Percentiles rank a stretch among this genome's conserved stretches.
These are phyloP conservation scores for Yamadazyma jaroonii DNA, from an alignment of 1,139 yeast species.

Conservation along the genomic window DNA sequence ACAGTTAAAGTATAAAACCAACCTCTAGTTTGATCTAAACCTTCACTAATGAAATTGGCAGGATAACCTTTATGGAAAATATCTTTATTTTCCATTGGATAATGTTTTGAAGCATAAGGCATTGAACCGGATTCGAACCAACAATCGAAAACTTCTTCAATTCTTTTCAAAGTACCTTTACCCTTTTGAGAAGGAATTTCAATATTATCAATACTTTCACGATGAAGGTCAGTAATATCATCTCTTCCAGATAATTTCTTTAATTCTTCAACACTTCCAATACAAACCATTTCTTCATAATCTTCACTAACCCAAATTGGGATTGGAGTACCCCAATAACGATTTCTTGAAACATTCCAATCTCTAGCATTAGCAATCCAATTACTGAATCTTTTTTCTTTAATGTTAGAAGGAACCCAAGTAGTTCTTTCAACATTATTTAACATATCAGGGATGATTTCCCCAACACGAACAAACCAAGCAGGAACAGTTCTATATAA, in stretches of 20 bases:
- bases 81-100: constrained; percentile 86
- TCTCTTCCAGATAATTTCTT: constrained; percentile 76
- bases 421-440: constrained; percentile 79
- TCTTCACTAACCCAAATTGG: constrained; percentile 98
- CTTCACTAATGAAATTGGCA: constrained; percentile 97
- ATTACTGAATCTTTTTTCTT: constrained; percentile 92
- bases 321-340: constrained; percentile 99
- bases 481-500: constrained; percentile 96
- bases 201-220: constrained; percentile 86
- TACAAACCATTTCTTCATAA: constrained; percentile 85
- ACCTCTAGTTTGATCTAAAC: constrained; percentile 99
- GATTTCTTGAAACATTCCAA: constrained; percentile 97
- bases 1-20: constrained; percentile 98
- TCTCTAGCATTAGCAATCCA: constrained; percentile 99
- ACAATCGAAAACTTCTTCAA: constrained; percentile 98
- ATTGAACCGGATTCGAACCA: constrained; percentile 99
- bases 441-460: constrained; percentile 85
- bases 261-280: constrained; percentile 87
- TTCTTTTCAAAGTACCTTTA: constrained; percentile 81
- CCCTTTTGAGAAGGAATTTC: constrained; percentile 94
- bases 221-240: constrained; percentile 85
- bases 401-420: constrained; percentile 92
- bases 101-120: constrained; percentile 98
- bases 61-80: constrained; percentile 81
- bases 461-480: constrained; percentile 93